phyloP scores from a whole-genome alignment of 2,329 filamentous ascomycete species.

The Penicillium sclerotiorum region DNA sequence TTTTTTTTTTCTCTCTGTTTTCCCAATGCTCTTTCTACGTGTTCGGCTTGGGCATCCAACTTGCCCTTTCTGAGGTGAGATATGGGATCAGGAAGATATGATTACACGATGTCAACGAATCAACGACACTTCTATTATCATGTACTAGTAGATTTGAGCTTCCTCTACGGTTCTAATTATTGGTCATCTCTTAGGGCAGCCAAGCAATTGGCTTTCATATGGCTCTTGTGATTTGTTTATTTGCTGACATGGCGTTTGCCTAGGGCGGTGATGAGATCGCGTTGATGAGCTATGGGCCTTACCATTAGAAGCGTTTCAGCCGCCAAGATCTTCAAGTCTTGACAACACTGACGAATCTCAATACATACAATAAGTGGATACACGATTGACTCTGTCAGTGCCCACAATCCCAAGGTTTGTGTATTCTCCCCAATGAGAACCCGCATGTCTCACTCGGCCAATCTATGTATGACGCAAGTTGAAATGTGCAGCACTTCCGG shows the following conservation, averaged over 20 bases:
- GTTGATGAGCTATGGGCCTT: neutral
- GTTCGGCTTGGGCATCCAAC: too few species aligned
- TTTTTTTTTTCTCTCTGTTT: neutral
- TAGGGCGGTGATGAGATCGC: neutral
- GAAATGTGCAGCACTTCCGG: slow-evolving; percentile 7
- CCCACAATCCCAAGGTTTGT: slow-evolving; percentile 6
- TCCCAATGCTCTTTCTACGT: neutral
- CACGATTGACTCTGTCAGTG: neutral
- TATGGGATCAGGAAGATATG: neutral
- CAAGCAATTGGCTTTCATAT: too few species aligned
- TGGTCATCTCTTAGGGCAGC: too few species aligned
- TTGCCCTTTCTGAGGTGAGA: neutral
- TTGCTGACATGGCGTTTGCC: too few species aligned
- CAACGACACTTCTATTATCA: neutral
- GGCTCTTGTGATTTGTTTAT: too few species aligned
- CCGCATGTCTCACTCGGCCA: neutral
- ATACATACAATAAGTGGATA: neutral
- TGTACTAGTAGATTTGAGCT: neutral
- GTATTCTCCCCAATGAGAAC: slow-evolving; percentile 8
- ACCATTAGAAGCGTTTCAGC: neutral
- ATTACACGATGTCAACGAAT: neutral
- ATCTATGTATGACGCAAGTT: slow-evolving; percentile 16
- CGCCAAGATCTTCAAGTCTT: slow-evolving; percentile 2
- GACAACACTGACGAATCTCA: neutral
- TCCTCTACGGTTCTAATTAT: too few species aligned